A percentile compares a stretch with the other conserved stretches of the same genome.
These are phyloP conservation scores for Chloris gayana DNA, from an alignment of 176 grass and related monocot genomes.

Conservation along the genomic window DNA sequence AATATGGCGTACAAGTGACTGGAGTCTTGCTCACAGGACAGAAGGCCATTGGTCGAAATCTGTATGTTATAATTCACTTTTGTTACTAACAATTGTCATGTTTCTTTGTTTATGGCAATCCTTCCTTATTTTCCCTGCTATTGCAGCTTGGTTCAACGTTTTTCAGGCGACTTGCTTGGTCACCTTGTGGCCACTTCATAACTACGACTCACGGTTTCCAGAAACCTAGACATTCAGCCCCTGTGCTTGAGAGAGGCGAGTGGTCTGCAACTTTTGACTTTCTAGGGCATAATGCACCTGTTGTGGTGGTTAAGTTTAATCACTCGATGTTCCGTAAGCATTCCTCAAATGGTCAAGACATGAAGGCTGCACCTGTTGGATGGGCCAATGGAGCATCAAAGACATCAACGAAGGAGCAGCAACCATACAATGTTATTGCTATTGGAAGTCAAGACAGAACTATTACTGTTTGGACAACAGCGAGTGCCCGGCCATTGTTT, in stretches of 20 bases:
- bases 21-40: constrained; percentile 93
- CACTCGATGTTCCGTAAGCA: constrained; percentile 94
- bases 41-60: constrained; percentile 98
- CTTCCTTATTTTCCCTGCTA: constrained; percentile 40
- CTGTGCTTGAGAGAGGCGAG: constrained; percentile 93
- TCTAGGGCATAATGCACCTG: constrained; percentile 92
- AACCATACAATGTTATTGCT: constrained; percentile 96
- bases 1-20: constrained; percentile 97
- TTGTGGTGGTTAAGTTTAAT: constrained; percentile 97
- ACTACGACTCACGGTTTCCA: constrained; percentile 99
- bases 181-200: constrained; percentile 97
- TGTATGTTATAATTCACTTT: constrained; percentile 54
- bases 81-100: constrained; percentile 15
- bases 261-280: constrained; percentile 99
- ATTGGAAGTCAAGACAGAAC: constrained; percentile 99
- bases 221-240: constrained; percentile 95
- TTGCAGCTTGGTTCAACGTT: constrained; percentile 96
- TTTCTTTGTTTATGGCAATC: constrained; percentile 21
- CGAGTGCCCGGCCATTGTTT: constrained; percentile 88
- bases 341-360: constrained; percentile 57
- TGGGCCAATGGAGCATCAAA: constrained; percentile 89
- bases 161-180: constrained; percentile 93
- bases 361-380: constrained; percentile 62
- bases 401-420: constrained; percentile 64
- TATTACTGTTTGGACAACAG: constrained; percentile 98